Evolutionary conservation across 805 yeast genomes (phyloP).

Genomic region (Hemisphaericaspora nanyangensis): DNA sequence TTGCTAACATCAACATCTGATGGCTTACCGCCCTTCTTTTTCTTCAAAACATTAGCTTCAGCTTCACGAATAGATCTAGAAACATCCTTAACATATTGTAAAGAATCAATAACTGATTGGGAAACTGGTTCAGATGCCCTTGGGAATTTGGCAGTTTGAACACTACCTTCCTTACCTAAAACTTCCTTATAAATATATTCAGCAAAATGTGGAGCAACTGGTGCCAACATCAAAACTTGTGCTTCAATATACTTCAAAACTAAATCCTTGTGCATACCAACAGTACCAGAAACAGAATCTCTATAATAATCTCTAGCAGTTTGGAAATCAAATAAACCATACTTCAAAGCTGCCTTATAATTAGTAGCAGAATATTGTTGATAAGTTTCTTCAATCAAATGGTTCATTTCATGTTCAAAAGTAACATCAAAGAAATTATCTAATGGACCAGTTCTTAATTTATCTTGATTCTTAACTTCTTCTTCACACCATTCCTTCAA

Average conservation of each 20-base stretch:
- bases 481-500: slow-evolving; percentile 96
- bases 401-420: slow-evolving; percentile 91
- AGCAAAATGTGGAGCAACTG: slow-evolving; percentile 94
- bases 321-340: slow-evolving; percentile 91
- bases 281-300: slow-evolving; percentile 55
- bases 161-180: slow-evolving; percentile 59
- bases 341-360: slow-evolving; percentile 86
- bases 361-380: slow-evolving; percentile 67
- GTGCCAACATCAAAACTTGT: slow-evolving; percentile 81
- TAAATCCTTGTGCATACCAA: slow-evolving; percentile 79
- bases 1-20: slow-evolving; percentile 69
- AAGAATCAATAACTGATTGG: slow-evolving; percentile 56
- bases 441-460: slow-evolving; percentile 46
- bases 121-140: slow-evolving; percentile 65
- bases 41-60: slow-evolving; percentile 77
- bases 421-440: slow-evolving; percentile 77
- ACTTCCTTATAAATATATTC: slow-evolving; percentile 87
- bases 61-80: slow-evolving; percentile 88
- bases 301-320: slow-evolving; percentile 95
- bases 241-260: slow-evolving; percentile 78
- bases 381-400: slow-evolving; percentile 68
- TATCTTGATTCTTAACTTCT: slow-evolving; percentile 45
- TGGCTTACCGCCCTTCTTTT: slow-evolving; percentile 77
- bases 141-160: slow-evolving; percentile 81
- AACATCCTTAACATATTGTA: slow-evolving; percentile 74